Percentiles rank a stretch among this genome's conserved stretches.
Conservation (phyloP, 345 rosid genomes). For the Euphorbia pulcherrima region DNA sequence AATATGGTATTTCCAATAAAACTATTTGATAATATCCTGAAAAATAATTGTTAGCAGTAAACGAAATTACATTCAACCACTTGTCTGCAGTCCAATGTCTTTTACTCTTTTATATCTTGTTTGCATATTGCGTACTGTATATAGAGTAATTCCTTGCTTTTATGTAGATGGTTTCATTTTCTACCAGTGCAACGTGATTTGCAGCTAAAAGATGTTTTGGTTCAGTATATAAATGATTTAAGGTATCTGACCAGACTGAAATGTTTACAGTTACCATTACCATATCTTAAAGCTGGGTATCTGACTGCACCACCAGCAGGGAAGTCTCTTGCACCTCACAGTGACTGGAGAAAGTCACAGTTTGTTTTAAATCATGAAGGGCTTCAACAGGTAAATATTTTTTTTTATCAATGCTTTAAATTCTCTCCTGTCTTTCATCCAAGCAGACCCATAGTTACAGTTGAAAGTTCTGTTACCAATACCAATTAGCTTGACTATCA, state of each 20-base stretch:
- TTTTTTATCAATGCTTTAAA: too few species aligned
- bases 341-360: constrained; percentile 80
- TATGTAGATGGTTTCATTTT: not conserved
- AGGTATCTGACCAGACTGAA: constrained; percentile 14
- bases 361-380: constrained; percentile 79
- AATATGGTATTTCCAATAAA: not conserved
- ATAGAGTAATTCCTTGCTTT: constrained; percentile 3
- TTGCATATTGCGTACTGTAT: not conserved
- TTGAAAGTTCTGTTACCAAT: not conserved
- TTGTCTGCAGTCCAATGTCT: too few species aligned
- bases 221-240: not conserved
- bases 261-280: constrained; percentile 73
- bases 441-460: too few species aligned
- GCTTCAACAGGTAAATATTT: constrained; percentile 65
- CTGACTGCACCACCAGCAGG: constrained; percentile 79
- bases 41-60: not conserved
- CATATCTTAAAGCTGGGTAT: constrained; percentile 81
- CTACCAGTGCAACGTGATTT: not conserved
- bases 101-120: too few species aligned
- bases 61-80: not conserved
- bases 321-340: constrained; percentile 65
- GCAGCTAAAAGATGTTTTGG: not conserved
- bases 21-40: not conserved
- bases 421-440: too few species aligned
- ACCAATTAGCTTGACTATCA: not conserved